These are phyloP conservation scores for Fusarium mundagurra DNA, from an alignment of 2,329 filamentous ascomycete genomes.

Conservation along the genomic window DNA sequence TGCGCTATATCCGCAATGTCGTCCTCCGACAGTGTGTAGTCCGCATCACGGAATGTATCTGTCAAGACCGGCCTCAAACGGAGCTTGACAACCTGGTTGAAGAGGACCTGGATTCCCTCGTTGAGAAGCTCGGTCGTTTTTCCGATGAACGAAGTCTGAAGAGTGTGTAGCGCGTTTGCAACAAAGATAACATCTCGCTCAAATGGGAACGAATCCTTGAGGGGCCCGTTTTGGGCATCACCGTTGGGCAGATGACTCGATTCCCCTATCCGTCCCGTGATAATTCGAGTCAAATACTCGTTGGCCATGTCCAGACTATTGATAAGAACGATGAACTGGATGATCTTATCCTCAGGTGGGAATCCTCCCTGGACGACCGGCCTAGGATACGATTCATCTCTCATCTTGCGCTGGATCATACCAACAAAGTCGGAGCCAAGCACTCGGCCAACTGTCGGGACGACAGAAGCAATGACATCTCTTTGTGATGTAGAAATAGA, in stretches of 20 bases:
- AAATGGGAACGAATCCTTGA: slow-evolving; percentile 80
- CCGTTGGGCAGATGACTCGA: slow-evolving; percentile 50
- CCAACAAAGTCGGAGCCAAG: slow-evolving; percentile 91
- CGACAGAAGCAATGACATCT: slow-evolving; percentile 78
- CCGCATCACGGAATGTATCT: slow-evolving; percentile 90
- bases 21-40: slow-evolving; percentile 78
- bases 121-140: slow-evolving; percentile 85
- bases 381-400: slow-evolving; percentile 92
- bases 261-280: slow-evolving; percentile 70
- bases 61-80: slow-evolving; percentile 85
- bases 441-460: slow-evolving; percentile 82
- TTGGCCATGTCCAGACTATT: slow-evolving; percentile 95
- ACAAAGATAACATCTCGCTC: slow-evolving; percentile 78
- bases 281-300: slow-evolving; percentile 90
- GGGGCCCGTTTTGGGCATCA: slow-evolving; percentile 52
- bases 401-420: slow-evolving; percentile 98
- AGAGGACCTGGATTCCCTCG: slow-evolving; percentile 86
- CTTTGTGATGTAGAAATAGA: slow-evolving; percentile 87
- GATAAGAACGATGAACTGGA: slow-evolving; percentile 90
- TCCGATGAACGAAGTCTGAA: slow-evolving; percentile 76
- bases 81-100: slow-evolving; percentile 85
- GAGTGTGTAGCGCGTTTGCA: slow-evolving; percentile 70
- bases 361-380: slow-evolving; percentile 79
- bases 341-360: slow-evolving; percentile 87
- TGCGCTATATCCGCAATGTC: slow-evolving; percentile 66